Base-by-base conservation (phyloP, 164 flowering plant species). In the Umbellularia californica region DNA sequence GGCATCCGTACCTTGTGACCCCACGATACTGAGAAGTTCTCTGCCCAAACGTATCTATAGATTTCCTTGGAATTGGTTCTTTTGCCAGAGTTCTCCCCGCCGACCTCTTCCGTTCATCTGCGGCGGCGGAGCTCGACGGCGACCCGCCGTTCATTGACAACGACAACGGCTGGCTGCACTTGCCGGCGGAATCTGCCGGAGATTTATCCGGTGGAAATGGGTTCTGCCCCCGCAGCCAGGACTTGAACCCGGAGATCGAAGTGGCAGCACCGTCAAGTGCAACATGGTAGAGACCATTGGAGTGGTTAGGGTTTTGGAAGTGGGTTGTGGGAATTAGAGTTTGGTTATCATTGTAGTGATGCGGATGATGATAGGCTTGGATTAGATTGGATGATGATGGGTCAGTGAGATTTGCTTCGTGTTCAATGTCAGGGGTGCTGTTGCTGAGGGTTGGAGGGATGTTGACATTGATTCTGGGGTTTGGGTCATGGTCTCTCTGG, bases 1-100 rank as follows among this genome's bases (percentile, higher is more conserved):
- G 41, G 60, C 50, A 33, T 10, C 50, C 66, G 47, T 33, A 90
- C 97, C 94, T 93, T 0, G 98, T 93, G n/a, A 93, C 98, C 20
- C 98, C 98, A 13, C 98, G 92, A 74, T 82, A 93, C 71, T 90
- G 94, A 72, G 98, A 93, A 50, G 98, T 93, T 78, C 98, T 85
- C 72, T 93, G 98, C 1, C 98, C 98, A 81, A 93, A 91, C 35
- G 92, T 88, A 68, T 93, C 98, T 35, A 89, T 82, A 1, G 96
- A 89, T 79, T 93, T 93, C 6, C 95, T 74, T 30, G 93, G 89
- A 58, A 87, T 83, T 0, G 88, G 72, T 70, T 88, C 93, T 73
- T 80, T 86, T 22, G 71, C 73, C 15, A 20, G 24, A 55, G 77
- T 25, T 62, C 83, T 87, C 14, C 74, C 83, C 14, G 65, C 79